Percentiles rank a stretch among this genome's conserved stretches.
Conservation (phyloP, 2,329 filamentous ascomycete species). For the Chrysosphaeria jannelii region DNA sequence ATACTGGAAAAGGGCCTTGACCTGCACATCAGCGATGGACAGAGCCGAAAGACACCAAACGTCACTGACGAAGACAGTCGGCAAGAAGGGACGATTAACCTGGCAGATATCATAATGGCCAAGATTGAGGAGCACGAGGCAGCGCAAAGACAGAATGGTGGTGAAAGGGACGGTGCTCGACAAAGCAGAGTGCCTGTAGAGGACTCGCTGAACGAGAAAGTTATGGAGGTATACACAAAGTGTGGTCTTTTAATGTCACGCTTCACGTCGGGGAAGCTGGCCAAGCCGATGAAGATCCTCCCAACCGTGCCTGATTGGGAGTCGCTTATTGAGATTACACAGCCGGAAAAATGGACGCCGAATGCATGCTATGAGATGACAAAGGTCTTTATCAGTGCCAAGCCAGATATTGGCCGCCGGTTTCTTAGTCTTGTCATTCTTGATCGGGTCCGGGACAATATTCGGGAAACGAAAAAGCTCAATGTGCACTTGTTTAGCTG, state of each 20-base stretch:
- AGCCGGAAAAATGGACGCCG: constrained; percentile 39
- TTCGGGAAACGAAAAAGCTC: constrained; percentile 76
- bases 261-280: constrained; percentile 78
- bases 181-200: too few species aligned
- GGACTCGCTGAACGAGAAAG: constrained; percentile 56
- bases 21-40: constrained; percentile 3
- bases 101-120: constrained; percentile 76
- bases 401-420: constrained; percentile 47
- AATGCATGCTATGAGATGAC: constrained; percentile 70
- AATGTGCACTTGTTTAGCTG: constrained; percentile 89
- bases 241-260: constrained; percentile 60
- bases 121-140: constrained; percentile 86
- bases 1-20: constrained; percentile 28
- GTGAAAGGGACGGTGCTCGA: background rate
- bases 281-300: constrained; percentile 92
- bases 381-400: constrained; percentile 68
- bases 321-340: constrained; percentile 5
- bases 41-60: constrained; percentile 7
- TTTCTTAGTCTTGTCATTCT: constrained; percentile 73
- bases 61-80: constrained; percentile 18
- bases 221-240: constrained; percentile 84
- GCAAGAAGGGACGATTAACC: too few species aligned
- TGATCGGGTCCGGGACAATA: constrained; percentile 75
- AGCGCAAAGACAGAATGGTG: constrained; percentile 1
- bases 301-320: constrained; percentile 74